Base-by-base conservation (phyloP, 805 yeast species). In the Saccharomycopsis malanga region DNA sequence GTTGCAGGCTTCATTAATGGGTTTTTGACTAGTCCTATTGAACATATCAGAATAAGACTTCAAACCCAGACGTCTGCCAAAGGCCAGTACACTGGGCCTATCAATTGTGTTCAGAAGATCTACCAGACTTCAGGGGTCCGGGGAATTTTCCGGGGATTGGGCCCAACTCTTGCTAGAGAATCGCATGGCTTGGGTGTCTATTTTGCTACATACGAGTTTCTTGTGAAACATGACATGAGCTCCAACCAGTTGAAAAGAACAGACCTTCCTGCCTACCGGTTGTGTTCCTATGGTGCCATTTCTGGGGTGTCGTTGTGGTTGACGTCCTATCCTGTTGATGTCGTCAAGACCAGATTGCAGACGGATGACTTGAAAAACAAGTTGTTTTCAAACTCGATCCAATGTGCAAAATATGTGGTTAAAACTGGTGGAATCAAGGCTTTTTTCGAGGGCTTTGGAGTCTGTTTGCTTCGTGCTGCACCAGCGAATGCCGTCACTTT, bases 401-500 rank as follows among this genome's bases (percentile, higher is more conserved):
- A 75, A 49, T 94, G 87, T 23, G 67, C 76, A 15, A 71, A 62
- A 48, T 70, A 72, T 48, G 72, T 87, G 20, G 72, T 62, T 58
- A 64, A 61, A 42, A 69, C 72, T n/a, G 70, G 72, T 44, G 97
- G 98, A 23, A 49, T 79, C 22, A 71, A 71, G 53, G 95, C 95
- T 0, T 84, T 93, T 59, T 85, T 86, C 67, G 82, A 82, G 66
- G 99, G 99, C 1, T 89, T 94, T 61, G 65, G 79, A 17, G 97
- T 98, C 34, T 89, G 98, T 0, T 77, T 93, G 54, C 69, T 93
- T 54, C 83, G 99, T 67, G 98, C 99, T 42, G 95, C 96, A 2
- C 98, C 98, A 0, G 98, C 94, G 3, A 94, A 93, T 62, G 99
- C 96, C 36, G 95, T 94, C 25, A 94, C 98, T 0, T 93, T 93